These are phyloP conservation scores for Ceratocystis destructans DNA, from an alignment of 2,329 filamentous ascomycete genomes.

Conservation along the genomic window DNA sequence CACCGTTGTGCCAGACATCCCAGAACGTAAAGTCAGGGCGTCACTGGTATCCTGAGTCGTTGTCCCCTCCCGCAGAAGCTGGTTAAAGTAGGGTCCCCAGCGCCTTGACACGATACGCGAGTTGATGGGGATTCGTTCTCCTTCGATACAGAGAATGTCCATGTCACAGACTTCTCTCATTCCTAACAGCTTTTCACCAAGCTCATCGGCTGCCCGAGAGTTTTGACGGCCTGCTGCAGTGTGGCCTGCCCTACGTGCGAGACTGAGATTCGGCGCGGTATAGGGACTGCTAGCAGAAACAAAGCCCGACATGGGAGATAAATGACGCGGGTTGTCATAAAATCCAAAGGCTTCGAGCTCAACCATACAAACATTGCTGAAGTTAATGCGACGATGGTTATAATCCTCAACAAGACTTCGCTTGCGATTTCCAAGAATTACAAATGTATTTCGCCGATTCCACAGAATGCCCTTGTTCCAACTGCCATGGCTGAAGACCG, in stretches of 20 bases:
- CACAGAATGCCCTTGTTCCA: slow-evolving; percentile 95
- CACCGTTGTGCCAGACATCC: slow-evolving; percentile 37
- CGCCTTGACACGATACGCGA: slow-evolving; percentile 74
- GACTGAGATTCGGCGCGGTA: slow-evolving; percentile 41
- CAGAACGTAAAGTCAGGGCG: slow-evolving; percentile 58
- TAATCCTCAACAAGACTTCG: slow-evolving; percentile 93
- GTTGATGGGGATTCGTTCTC: slow-evolving; percentile 85
- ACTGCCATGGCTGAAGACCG: slow-evolving; percentile 89
- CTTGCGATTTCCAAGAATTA: slow-evolving; percentile 87
- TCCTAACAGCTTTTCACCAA: slow-evolving; percentile 66
- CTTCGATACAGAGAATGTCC: slow-evolving; percentile 85
- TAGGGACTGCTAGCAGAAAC: slow-evolving; percentile 66
- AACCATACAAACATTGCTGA: slow-evolving; percentile 90
- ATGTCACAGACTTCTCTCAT: slow-evolving; percentile 87
- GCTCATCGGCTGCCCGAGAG: slow-evolving; percentile 64
- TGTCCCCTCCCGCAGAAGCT: slow-evolving; percentile 71
- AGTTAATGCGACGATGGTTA: slow-evolving; percentile 94
- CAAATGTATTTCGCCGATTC: slow-evolving; percentile 87
- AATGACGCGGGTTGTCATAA: slow-evolving; percentile 84
- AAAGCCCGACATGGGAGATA: slow-evolving; percentile 66
- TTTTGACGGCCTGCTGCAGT: slow-evolving; percentile 65
- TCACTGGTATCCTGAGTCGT: slow-evolving; percentile 56
- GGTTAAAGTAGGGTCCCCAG: slow-evolving; percentile 94
- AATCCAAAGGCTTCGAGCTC: slow-evolving; percentile 94
- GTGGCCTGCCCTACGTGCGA: slow-evolving; percentile 46